A percentile compares a stretch with the other conserved stretches of the same genome.
These are phyloP conservation scores for Ormosia semicastrata DNA, from an alignment of 306 rosid species.

Conservation along the genomic window DNA sequence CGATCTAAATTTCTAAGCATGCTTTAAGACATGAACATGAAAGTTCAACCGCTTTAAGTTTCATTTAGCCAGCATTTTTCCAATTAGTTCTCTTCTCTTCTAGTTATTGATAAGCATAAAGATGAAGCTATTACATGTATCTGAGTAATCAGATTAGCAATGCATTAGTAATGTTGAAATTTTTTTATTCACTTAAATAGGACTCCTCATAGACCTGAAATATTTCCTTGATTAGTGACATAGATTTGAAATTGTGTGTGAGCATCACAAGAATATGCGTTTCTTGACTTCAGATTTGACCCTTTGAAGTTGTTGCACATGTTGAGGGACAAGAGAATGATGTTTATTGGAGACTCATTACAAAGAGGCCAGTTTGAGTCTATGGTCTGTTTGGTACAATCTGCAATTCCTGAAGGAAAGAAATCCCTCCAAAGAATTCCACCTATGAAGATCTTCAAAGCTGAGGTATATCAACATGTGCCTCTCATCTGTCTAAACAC, in stretches of 20 bases:
- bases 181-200: background rate
- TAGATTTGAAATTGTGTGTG: background rate
- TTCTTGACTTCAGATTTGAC: slow-evolving; percentile 58
- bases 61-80: background rate
- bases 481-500: background rate
- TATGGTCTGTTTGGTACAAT: slow-evolving; percentile 79
- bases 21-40: background rate
- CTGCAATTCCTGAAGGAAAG: slow-evolving; percentile 72
- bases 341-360: slow-evolving; percentile 89
- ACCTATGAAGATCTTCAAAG: slow-evolving; percentile 80
- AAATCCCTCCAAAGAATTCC: slow-evolving; percentile 74
- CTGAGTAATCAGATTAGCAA: background rate
- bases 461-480: slow-evolving; percentile 44
- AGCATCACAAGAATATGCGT: background rate
- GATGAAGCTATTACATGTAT: background rate
- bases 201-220: background rate
- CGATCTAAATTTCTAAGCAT: background rate
- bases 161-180: background rate
- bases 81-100: background rate
- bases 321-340: slow-evolving; percentile 71
- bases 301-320: slow-evolving; percentile 75
- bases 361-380: slow-evolving; percentile 93
- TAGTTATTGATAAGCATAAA: background rate
- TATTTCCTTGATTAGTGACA: background rate
- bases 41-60: background rate